Conservation (phyloP, 108 stramenopile genomes). For the Pinguiococcus pyrenoidosus region DNA sequence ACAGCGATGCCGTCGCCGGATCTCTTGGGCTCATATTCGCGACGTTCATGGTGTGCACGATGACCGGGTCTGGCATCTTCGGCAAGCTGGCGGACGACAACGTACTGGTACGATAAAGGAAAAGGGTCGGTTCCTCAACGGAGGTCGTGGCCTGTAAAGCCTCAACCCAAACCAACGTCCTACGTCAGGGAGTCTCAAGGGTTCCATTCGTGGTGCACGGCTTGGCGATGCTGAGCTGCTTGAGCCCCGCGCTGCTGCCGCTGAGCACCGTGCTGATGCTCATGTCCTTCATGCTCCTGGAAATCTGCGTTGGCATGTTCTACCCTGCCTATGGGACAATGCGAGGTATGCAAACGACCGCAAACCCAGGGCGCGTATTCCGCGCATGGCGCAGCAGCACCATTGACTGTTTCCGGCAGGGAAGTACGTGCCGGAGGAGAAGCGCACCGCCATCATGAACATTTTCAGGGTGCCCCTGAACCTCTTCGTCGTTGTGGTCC, state of each 20-base stretch:
- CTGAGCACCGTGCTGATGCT: conserved; percentile 2
- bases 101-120: background rate
- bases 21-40: conserved; percentile 11
- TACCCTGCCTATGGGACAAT: conserved; percentile 19
- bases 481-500: conserved; percentile 8
- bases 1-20: background rate
- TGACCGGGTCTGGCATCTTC: conserved; percentile 14
- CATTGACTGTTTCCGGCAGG: background rate
- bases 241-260: background rate
- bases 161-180: too few species aligned
- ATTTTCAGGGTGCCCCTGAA: conserved; percentile 21
- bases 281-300: conserved; percentile 13
- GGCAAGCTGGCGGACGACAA: background rate
- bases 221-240: background rate
- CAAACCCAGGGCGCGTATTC: background rate
- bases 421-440: background rate
- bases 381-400: background rate
- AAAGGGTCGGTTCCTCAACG: too few species aligned
- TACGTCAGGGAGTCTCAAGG: too few species aligned
- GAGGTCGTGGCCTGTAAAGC: too few species aligned
- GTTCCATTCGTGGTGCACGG: conserved; percentile 9
- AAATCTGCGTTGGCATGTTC: conserved; percentile 14
- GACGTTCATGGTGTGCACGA: conserved; percentile 15
- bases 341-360: conserved; percentile 13
- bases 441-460: conserved; percentile 9